Conservation (phyloP, 768 basidiomycete genomes). For the Panaeolus papilionaceus region DNA sequence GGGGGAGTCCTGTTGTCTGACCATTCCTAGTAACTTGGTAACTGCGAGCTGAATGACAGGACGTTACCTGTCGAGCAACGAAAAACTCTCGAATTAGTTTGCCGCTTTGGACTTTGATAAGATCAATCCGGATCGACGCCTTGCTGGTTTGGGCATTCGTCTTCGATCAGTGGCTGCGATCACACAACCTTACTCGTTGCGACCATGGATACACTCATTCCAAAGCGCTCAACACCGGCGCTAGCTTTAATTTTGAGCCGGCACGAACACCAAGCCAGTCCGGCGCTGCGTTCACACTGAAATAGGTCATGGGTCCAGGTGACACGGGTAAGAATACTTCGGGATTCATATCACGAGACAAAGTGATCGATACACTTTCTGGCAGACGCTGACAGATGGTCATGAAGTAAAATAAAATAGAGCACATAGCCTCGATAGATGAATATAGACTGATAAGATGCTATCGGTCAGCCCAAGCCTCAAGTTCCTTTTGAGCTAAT, state of each 20-base stretch:
- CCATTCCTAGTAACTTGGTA: neutral
- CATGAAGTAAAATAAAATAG: neutral
- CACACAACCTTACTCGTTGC: neutral
- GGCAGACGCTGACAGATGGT: conserved; percentile 2
- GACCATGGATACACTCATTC: neutral
- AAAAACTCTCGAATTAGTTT: neutral
- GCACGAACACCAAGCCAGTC: neutral
- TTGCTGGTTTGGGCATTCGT: neutral
- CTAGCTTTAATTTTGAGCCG: neutral
- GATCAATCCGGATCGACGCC: conserved; percentile 4
- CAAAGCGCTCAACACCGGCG: neutral
- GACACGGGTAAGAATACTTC: neutral
- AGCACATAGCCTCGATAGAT: conserved; percentile 2
- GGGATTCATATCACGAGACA: neutral
- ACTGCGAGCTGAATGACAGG: neutral
- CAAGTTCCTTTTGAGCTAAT: neutral
- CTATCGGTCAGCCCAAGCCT: neutral
- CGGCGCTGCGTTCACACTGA: neutral
- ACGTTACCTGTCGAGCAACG: neutral
- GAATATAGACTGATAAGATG: conserved; percentile 4
- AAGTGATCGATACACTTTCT: neutral
- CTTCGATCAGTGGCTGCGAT: conserved; percentile 7
- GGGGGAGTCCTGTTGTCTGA: neutral
- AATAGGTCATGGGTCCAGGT: neutral
- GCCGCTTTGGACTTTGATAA: neutral